These are phyloP conservation scores for Passalora sequoiae DNA, from an alignment of 2,329 filamentous ascomycete species.

Conservation along the genomic window DNA sequence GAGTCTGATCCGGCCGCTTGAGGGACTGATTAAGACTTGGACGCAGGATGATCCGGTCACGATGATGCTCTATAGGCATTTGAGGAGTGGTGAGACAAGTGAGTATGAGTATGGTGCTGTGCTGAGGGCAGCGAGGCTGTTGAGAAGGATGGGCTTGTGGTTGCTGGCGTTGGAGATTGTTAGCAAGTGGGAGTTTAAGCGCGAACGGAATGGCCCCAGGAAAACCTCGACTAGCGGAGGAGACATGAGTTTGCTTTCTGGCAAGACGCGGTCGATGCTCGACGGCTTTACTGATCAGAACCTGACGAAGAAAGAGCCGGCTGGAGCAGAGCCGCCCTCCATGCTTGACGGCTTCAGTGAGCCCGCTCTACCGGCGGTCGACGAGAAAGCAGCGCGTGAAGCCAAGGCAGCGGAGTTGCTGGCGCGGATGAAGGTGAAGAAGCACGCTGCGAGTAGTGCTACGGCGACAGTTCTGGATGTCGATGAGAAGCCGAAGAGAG, in stretches of 20 bases:
- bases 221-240: too few species aligned
- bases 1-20: slow-evolving; percentile 65
- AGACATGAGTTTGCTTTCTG: too few species aligned
- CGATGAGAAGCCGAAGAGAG: slow-evolving; percentile 47
- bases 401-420: slow-evolving; percentile 30
- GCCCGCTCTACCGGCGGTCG: slow-evolving; percentile 13
- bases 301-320: background rate
- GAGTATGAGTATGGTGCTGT: slow-evolving; percentile 51
- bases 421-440: slow-evolving; percentile 41
- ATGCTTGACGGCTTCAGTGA: slow-evolving; percentile 23
- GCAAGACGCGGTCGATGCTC: slow-evolving; percentile 23
- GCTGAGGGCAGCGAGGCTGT: slow-evolving; percentile 67
- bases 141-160: slow-evolving; percentile 60
- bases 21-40: slow-evolving; percentile 58
- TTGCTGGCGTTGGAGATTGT: slow-evolving; percentile 80
- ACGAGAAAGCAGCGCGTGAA: slow-evolving; percentile 27
- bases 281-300: slow-evolving; percentile 20
- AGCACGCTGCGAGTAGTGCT: slow-evolving; percentile 28
- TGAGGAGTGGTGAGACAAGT: slow-evolving; percentile 64
- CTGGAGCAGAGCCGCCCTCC: slow-evolving; percentile 15
- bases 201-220: too few species aligned
- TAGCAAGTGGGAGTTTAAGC: slow-evolving; percentile 73
- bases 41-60: slow-evolving; percentile 84
- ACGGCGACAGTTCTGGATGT: slow-evolving; percentile 25
- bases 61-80: slow-evolving; percentile 78